Base-by-base conservation (phyloP, 306 rosid genomes). In the Sophora flavescens region DNA sequence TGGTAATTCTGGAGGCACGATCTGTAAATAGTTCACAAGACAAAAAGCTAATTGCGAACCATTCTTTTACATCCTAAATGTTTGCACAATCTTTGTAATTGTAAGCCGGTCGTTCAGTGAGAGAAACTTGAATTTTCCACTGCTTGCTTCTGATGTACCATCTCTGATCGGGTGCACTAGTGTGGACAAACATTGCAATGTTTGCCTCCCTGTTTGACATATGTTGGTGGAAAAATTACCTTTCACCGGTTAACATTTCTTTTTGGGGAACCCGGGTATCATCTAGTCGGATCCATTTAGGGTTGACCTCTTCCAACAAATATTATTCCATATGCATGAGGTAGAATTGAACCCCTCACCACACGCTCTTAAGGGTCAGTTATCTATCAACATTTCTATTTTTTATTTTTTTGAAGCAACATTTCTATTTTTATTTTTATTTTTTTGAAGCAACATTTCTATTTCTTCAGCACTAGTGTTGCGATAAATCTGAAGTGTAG, bases 191-290 rank as follows among this genome's bases (percentile, higher is more conserved):
- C 18, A 48, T 48, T 39, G 18, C 33, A 15, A n/a, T 33, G 74
- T 44, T 50, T 60, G 33, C 61, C 52, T 16, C 63, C 67, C 48
- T 51, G 22, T 53, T 61, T 81, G 44, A 62, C 47, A 33, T 68
- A 12, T 18, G 9, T 69, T 32, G 60, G 63, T 44, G 64, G 62
- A 70, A 35, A 18, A 13, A 44, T 53, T 50, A 44, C 30, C 61
- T 15, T 54, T 54, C 57, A 44, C 26, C 36, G 28, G 38, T 79
- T 33, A 32, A 8, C 60, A 9, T 38, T 47, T 53, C 18, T 78
- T n/a, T n/a, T n/a, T n/a, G n/a, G n/a, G n/a, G n/a, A n/a, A n/a
- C n/a, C n/a, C n/a, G n/a, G n/a, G n/a, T n/a, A n/a, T n/a, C n/a
- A n/a, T n/a, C n/a, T n/a, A n/a, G n/a, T n/a, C n/a, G n/a, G n/a